Conservation (phyloP, 495 filamentous ascomycete genomes). For the Lasiosphaeria miniovina region DNA sequence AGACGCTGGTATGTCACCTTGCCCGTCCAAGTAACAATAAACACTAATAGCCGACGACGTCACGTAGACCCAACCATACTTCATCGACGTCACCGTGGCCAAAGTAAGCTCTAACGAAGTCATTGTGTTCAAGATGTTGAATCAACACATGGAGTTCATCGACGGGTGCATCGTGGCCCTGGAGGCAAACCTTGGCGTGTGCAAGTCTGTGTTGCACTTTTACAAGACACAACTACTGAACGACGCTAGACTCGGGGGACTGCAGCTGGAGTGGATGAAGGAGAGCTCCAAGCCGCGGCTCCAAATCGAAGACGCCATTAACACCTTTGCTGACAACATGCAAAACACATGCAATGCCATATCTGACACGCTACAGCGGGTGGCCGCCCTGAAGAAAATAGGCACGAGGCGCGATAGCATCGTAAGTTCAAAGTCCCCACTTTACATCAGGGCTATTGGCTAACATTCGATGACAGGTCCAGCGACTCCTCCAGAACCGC, state of each 20-base stretch:
- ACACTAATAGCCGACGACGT: not conserved
- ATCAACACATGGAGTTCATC: conserved; percentile 12
- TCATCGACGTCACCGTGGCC: not conserved
- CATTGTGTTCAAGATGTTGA: not conserved
- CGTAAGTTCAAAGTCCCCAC: not conserved
- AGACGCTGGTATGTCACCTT: conserved; percentile 1
- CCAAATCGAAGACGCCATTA: not conserved
- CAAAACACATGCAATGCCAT: not conserved
- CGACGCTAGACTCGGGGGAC: not conserved
- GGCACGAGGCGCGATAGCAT: conserved; percentile 5
- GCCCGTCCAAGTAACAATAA: not conserved
- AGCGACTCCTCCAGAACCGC: conserved; percentile 9
- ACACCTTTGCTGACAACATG: not conserved
- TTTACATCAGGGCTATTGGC: not conserved
- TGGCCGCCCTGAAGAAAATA: not conserved
- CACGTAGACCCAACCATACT: not conserved
- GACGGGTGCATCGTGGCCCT: conserved; percentile 11
- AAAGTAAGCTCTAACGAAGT: conserved; percentile 1
- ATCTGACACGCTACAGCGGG: not conserved
- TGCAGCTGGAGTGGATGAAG: not conserved
- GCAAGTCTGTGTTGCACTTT: not conserved
- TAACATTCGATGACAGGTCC: conserved; percentile 2
- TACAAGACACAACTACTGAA: conserved; percentile 3
- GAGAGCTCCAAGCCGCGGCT: not conserved
- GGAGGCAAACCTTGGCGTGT: conserved; percentile 6